phyloP scores from a whole-genome alignment of 2,329 filamentous ascomycete genomes.

The Alternaria ventricosa region DNA sequence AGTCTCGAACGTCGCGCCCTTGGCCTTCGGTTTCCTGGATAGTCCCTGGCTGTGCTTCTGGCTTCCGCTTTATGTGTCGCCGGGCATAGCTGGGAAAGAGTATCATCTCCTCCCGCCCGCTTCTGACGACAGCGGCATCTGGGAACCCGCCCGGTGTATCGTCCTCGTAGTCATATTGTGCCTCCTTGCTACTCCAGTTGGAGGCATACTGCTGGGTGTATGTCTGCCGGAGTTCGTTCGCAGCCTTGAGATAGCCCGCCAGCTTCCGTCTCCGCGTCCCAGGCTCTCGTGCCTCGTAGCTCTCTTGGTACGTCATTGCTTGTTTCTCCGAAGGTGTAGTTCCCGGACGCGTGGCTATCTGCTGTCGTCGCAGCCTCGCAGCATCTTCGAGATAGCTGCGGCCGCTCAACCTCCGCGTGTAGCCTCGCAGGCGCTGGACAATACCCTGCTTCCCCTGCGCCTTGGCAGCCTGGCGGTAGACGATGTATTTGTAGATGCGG shows the following conservation, averaged over 20 bases:
- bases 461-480: conserved; percentile 63
- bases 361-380: conserved; percentile 35
- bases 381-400: conserved; percentile 43
- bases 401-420: conserved; percentile 41
- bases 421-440: conserved; percentile 40
- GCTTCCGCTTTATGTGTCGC: conserved; percentile 64
- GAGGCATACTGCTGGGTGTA: conserved; percentile 64
- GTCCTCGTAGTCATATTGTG: conserved; percentile 51
- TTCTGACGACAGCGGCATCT: conserved; percentile 78
- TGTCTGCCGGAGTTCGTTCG: conserved; percentile 73
- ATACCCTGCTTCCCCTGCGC: conserved; percentile 36
- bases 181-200: conserved; percentile 56
- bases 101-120: conserved; percentile 89
- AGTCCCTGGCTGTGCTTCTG: conserved; percentile 43
- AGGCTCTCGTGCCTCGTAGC: conserved; percentile 59
- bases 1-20: conserved; percentile 52
- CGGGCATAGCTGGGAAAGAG: conserved; percentile 94
- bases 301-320: conserved; percentile 42
- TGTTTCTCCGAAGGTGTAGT: conserved; percentile 29
- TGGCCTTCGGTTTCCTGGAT: conserved; percentile 50
- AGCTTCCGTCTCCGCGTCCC: conserved; percentile 81
- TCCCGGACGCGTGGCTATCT: conserved; percentile 36
- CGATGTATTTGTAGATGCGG: conserved; percentile 75
- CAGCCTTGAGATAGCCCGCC: conserved; percentile 73
- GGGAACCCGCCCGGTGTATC: conserved; percentile 79